Evolutionary conservation across 352 stramenopile species (phyloP).

Genomic region (Stramenopiles sp.): DNA sequence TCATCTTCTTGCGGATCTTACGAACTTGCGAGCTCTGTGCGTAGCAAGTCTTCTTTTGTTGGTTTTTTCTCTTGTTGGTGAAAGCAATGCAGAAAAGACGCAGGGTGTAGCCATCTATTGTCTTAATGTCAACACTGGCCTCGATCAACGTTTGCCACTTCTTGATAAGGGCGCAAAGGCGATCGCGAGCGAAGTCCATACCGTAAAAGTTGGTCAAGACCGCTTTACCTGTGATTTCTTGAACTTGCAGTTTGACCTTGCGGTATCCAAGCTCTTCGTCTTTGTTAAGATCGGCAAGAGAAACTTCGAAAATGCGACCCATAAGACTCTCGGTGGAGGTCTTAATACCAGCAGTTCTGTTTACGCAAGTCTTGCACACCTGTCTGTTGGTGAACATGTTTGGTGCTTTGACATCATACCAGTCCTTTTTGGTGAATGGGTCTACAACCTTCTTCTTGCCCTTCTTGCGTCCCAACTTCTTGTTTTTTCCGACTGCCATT

Average conservation of each 20-base stretch:
- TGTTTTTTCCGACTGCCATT: slow-evolving; percentile 51
- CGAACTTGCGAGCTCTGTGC: slow-evolving; percentile 87
- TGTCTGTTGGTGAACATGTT: slow-evolving; percentile 92
- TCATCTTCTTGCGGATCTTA: slow-evolving; percentile 96
- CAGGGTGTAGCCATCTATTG: slow-evolving; percentile 95
- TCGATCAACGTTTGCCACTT: slow-evolving; percentile 99
- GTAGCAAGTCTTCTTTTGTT: slow-evolving; percentile 98
- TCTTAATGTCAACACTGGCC: slow-evolving; percentile 93
- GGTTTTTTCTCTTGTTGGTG: slow-evolving; percentile 94
- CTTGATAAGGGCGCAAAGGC: slow-evolving; percentile 98
- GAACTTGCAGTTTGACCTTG: slow-evolving; percentile 95
- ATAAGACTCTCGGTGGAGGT: slow-evolving; percentile 95
- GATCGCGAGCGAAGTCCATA: slow-evolving; percentile 88
- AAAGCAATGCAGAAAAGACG: slow-evolving; percentile 99
- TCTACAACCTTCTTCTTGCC: slow-evolving; percentile 77
- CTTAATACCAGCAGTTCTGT: slow-evolving; percentile 80
- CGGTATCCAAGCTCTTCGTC: slow-evolving; percentile 90
- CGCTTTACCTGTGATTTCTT: slow-evolving; percentile 89
- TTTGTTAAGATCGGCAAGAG: slow-evolving; percentile 90
- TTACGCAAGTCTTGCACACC: slow-evolving; percentile 95
- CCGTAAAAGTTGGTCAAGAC: slow-evolving; percentile 72
- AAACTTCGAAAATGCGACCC: slow-evolving; percentile 95
- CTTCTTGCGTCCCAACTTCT: slow-evolving; percentile 70
- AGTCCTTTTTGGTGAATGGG: slow-evolving; percentile 96
- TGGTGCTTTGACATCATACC: slow-evolving; percentile 92